Percentiles rank a stretch among this genome's conserved stretches.
Evolutionary conservation across 306 rosid genomes (phyloP).

Genomic region (Crotalaria pallida): DNA sequence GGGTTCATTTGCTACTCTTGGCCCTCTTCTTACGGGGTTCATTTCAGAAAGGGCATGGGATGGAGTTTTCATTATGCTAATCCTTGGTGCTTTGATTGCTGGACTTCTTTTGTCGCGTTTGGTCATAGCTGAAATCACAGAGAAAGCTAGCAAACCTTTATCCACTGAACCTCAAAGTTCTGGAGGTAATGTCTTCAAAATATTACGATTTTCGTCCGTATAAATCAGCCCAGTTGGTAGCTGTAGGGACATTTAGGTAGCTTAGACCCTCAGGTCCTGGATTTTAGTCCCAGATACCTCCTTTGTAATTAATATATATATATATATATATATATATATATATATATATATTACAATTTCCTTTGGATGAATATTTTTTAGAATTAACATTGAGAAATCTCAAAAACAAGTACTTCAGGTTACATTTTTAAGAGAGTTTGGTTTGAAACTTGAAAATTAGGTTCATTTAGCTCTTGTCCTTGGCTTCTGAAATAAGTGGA

Average conservation of each 20-base stretch:
- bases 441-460: too few species aligned
- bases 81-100: slow-evolving; percentile 60
- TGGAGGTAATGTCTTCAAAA: slow-evolving; percentile 41
- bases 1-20: slow-evolving; percentile 81
- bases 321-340: too few species aligned
- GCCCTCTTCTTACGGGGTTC: slow-evolving; percentile 84
- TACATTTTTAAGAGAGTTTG: neutral
- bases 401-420: neutral
- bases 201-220: too few species aligned
- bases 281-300: too few species aligned
- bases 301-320: too few species aligned
- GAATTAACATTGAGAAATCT: neutral
- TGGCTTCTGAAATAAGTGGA: neutral
- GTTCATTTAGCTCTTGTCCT: neutral
- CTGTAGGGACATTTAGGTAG: too few species aligned
- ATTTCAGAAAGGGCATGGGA: slow-evolving; percentile 67
- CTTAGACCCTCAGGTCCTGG: too few species aligned
- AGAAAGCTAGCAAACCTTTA: slow-evolving; percentile 37
- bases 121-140: slow-evolving; percentile 56
- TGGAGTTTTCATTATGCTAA: slow-evolving; percentile 61
- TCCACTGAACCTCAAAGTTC: slow-evolving; percentile 24
- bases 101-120: slow-evolving; percentile 61
- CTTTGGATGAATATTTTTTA: too few species aligned
- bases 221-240: too few species aligned
- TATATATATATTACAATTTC: too few species aligned